Conservation (phyloP, 2,329 filamentous ascomycete species). For the Penicillium sp. region DNA sequence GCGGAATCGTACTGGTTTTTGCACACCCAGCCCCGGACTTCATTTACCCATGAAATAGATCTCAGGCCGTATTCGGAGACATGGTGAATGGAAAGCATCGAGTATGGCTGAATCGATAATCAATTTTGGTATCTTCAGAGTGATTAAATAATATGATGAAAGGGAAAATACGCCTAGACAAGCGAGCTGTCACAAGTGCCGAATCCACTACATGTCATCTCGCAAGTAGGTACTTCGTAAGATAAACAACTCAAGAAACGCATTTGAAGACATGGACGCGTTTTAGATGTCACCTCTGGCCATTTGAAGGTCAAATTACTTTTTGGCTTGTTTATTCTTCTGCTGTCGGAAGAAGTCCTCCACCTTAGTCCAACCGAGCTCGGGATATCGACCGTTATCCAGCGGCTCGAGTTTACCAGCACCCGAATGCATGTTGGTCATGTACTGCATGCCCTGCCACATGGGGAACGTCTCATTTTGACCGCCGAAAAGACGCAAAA, state of each 20-base stretch:
- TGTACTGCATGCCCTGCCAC: constrained; percentile 17
- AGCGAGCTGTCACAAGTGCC: too few species aligned
- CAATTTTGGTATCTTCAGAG: background rate
- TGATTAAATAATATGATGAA: background rate
- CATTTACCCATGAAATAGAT: constrained; percentile 51
- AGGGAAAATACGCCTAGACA: too few species aligned
- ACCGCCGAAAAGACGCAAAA: constrained; percentile 9
- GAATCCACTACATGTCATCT: too few species aligned
- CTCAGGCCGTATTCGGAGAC: constrained; percentile 8
- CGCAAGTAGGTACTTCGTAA: too few species aligned
- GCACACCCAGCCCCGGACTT: constrained; percentile 52
- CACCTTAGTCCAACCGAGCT: constrained; percentile 6
- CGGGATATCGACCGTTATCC: constrained; percentile 12
- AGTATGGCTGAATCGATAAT: background rate
- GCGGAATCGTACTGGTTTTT: constrained; percentile 57
- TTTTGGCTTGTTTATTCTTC: too few species aligned
- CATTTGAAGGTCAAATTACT: background rate
- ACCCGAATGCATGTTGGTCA: constrained; percentile 12
- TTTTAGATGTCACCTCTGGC: background rate
- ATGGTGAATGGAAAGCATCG: constrained; percentile 10
- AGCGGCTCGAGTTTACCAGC: constrained; percentile 8
- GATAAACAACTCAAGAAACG: too few species aligned
- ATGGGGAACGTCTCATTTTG: constrained; percentile 8
- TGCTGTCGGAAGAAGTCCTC: constrained; percentile 9
- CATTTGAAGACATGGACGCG: too few species aligned